Conservation (phyloP, 2,329 filamentous ascomycete genomes). For the Alternaria sp. region DNA sequence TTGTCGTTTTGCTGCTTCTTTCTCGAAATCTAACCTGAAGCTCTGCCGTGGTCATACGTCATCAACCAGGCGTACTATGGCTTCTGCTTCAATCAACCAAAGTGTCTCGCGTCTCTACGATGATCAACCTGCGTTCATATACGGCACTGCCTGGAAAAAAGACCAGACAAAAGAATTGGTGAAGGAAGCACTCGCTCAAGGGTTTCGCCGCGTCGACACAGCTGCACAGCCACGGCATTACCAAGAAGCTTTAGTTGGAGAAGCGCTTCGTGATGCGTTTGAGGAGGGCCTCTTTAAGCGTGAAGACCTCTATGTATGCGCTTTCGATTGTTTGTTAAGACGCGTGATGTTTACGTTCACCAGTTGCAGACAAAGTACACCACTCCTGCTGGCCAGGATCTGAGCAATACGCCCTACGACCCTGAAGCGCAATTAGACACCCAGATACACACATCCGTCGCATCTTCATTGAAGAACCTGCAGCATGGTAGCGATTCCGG, state of each 20-base stretch:
- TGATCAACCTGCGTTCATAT: constrained; percentile 61
- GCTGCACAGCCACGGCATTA: constrained; percentile 83
- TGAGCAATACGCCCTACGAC: constrained; percentile 69
- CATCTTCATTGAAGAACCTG: constrained; percentile 72
- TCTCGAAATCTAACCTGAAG: neutral
- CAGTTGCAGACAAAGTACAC: constrained; percentile 88
- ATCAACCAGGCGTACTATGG: constrained; percentile 27
- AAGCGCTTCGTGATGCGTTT: constrained; percentile 70
- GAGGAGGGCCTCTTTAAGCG: constrained; percentile 65
- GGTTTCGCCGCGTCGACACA: constrained; percentile 79
- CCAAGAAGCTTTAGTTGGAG: constrained; percentile 73
- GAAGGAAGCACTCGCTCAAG: constrained; percentile 70
- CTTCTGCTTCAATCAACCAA: constrained; percentile 22
- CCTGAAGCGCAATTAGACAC: constrained; percentile 64
- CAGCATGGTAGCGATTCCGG: constrained; percentile 44
- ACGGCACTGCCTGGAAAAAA: constrained; percentile 89
- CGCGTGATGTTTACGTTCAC: neutral
- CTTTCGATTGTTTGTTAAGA: too few species aligned
- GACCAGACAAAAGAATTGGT: constrained; percentile 72
- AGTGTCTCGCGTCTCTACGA: constrained; percentile 27
- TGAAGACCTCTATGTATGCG: constrained; percentile 69
- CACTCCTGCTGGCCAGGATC: constrained; percentile 68
- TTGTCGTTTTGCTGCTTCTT: neutral
- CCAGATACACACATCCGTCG: constrained; percentile 73
- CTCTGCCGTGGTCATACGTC: neutral